Base-by-base conservation (phyloP, 1,139 yeast species). In the Starmera stellimalicola region DNA sequence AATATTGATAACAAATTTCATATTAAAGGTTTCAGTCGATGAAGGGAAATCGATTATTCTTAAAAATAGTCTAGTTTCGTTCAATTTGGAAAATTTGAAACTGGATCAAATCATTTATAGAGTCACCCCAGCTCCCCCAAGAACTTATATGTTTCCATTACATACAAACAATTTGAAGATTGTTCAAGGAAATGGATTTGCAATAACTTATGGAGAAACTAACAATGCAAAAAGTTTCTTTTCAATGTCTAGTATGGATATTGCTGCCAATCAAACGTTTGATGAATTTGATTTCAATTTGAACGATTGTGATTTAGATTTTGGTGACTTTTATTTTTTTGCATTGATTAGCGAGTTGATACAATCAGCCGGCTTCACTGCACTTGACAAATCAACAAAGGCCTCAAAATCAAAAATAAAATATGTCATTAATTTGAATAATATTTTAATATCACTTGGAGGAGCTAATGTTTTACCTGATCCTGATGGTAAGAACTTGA, bases 241-340 rank as follows among this genome's bases (percentile, higher is more conserved):
- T 22, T 26, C n/a, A 11, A 22, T 30, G 11, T 16, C 32, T 6
- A 23, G 18, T 24, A 6, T 23, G 6, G 20, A 22, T 4, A n/a
- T 30, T n/a, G 16, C 18, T 15, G 14, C 32, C 8, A 16, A 30
- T 30, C 14, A 22, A n/a, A 4, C 15, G 5, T 22, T 30, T n/a
- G 7, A 12, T 12, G 12, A 17, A 3, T 18, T 30, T 14, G 17
- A 18, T 5, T 6, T 11, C 5, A 24, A 30, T 22, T 17, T 30
- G n/a, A 25, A 24, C 18, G 29, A 30, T 15, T 30, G 15, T 24
- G 33, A 25, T 30, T 14, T 30, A 10, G 33, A 30, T 25, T 14
- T 30, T 5, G 15, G 22, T 7, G 29, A 30, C 11, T 17, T 25
- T 10, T 10, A 9, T 23, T 24, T 23, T 6, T 25, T 25, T 14